These are phyloP conservation scores for Pseudotsuga menziesii DNA, from an alignment of 75 land plant species.

Conservation along the genomic window DNA sequence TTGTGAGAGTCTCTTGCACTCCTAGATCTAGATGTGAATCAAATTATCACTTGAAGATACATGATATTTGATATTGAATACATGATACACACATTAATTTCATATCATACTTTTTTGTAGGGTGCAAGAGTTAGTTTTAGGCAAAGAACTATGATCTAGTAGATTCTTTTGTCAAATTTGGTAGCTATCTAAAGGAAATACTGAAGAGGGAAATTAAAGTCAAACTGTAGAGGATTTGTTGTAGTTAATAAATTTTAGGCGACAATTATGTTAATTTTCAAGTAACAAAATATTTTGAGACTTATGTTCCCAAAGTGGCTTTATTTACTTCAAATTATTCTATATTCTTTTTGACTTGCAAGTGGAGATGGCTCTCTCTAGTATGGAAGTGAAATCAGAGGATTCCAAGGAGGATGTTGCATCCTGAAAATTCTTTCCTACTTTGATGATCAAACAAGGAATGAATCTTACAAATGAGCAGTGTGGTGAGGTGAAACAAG, in stretches of 20 bases:
- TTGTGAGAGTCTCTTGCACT: no score
- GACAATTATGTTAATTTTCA: background rate
- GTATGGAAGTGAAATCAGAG: conserved; percentile 54
- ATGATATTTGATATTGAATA: background rate
- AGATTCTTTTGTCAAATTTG: background rate
- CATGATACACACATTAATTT: background rate
- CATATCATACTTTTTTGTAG: background rate
- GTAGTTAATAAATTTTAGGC: background rate
- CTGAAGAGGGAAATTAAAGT: background rate
- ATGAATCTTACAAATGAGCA: conserved; percentile 81
- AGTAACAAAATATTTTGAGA: background rate
- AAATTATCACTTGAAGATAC: no score
- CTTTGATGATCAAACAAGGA: conserved; percentile 93
- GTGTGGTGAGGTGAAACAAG: conserved; percentile 67
- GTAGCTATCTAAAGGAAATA: background rate
- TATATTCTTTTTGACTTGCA: conserved; percentile 19
- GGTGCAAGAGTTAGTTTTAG: background rate
- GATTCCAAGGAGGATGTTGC: conserved; percentile 43
- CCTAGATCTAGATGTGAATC: no score
- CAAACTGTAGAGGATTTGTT: background rate
- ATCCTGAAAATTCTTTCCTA: conserved; percentile 70
- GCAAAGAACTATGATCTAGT: background rate
- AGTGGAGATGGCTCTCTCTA: conserved; percentile 88
- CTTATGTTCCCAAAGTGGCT: background rate
- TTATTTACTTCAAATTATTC: background rate